Conservation (phyloP, 441 rosid genomes). For the Pelargonium myrrhifolium region DNA sequence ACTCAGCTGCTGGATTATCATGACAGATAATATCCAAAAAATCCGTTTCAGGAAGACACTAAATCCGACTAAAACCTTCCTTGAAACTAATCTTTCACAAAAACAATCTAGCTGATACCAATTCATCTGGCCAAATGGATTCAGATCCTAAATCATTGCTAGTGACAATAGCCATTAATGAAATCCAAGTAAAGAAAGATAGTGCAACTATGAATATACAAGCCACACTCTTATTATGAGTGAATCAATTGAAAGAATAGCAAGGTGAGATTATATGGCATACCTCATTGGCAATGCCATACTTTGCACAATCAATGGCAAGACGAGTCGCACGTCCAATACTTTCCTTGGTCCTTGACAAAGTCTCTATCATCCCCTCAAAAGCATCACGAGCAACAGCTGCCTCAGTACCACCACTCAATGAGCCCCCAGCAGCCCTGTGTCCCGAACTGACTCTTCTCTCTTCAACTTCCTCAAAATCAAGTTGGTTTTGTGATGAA, state of each 20-base stretch:
- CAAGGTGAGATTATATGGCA: conserved; percentile 11
- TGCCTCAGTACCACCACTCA: conserved; percentile 93
- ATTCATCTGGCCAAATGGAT: background rate
- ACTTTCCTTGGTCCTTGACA: conserved; percentile 96
- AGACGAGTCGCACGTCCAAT: conserved; percentile 98
- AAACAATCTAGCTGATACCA: background rate
- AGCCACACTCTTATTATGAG: background rate
- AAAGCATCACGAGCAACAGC: conserved; percentile 98
- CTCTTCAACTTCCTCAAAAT: conserved; percentile 69
- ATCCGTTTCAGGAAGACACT: background rate
- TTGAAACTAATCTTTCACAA: background rate
- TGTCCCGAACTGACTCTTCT: conserved; percentile 64
- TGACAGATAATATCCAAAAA: background rate
- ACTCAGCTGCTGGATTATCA: background rate
- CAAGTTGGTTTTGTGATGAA: conserved; percentile 37
- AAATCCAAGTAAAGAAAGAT: background rate
- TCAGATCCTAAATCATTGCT: background rate
- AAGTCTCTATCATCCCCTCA: conserved; percentile 99
- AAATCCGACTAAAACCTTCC: background rate
- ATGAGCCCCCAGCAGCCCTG: conserved; percentile 36
- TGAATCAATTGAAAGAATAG: background rate
- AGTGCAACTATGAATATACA: background rate
- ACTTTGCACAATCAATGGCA: conserved; percentile 98
- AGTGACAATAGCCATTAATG: background rate
- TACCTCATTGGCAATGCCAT: conserved; percentile 95